These are phyloP conservation scores for Aquilaria sinensis DNA, from an alignment of 345 rosid genomes.

Conservation along the genomic window DNA sequence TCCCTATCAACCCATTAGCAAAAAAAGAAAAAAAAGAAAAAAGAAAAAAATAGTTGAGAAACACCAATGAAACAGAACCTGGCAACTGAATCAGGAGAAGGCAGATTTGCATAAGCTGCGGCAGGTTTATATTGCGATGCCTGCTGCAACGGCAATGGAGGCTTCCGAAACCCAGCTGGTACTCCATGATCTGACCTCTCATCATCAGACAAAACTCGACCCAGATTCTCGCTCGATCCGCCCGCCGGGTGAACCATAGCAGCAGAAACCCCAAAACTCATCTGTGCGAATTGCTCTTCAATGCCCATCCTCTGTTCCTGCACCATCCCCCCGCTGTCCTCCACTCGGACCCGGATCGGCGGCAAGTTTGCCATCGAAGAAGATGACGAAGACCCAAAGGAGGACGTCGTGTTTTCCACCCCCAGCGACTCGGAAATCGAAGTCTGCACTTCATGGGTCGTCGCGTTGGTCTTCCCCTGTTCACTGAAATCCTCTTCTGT, in stretches of 20 bases:
- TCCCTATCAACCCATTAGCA: neutral
- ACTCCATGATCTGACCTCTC: constrained; percentile 64
- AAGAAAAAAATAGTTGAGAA: neutral
- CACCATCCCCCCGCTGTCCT: constrained; percentile 17
- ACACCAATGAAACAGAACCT: constrained; percentile 29
- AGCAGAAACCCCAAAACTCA: constrained; percentile 27
- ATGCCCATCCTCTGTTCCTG: constrained; percentile 23
- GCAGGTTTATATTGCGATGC: constrained; percentile 32
- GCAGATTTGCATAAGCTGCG: constrained; percentile 29
- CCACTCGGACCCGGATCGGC: constrained; percentile 53
- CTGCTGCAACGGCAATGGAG: constrained; percentile 60
- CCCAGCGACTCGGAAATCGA: constrained; percentile 54
- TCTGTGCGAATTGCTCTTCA: constrained; percentile 60
- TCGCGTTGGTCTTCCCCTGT: constrained; percentile 16
- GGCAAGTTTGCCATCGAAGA: constrained; percentile 64
- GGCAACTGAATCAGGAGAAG: constrained; percentile 70
- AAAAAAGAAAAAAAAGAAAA: neutral
- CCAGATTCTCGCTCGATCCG: constrained; percentile 22
- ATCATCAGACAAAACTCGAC: constrained; percentile 38
- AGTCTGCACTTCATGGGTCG: constrained; percentile 39
- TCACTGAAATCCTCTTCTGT: constrained; percentile 26
- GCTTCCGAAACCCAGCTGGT: constrained; percentile 44
- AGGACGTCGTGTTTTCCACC: constrained; percentile 40
- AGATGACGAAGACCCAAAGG: constrained; percentile 59
- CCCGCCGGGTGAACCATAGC: constrained; percentile 17